These are phyloP conservation scores for Debaryomyces subglobosus DNA, from an alignment of 1,139 yeast species.

Conservation along the genomic window DNA sequence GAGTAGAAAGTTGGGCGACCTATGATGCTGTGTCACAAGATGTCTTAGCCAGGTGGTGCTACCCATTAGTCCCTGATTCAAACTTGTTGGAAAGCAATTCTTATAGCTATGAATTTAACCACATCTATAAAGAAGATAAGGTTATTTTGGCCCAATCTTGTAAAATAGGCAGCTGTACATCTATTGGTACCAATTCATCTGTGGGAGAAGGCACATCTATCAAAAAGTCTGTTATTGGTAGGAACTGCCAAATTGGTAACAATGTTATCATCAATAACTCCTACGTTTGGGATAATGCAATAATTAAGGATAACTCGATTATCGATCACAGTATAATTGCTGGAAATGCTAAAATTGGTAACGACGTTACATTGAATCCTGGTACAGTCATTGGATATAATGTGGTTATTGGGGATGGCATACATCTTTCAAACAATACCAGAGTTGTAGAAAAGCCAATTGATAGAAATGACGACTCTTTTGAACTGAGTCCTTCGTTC, in stretches of 20 bases:
- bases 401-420: slow-evolving; percentile 62
- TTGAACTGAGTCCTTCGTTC: slow-evolving; percentile 25
- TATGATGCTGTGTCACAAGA: slow-evolving; percentile 93
- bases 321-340: slow-evolving; percentile 74
- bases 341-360: slow-evolving; percentile 55
- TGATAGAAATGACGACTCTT: slow-evolving; percentile 27
- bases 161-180: slow-evolving; percentile 71
- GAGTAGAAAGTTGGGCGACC: slow-evolving; percentile 93
- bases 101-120: slow-evolving; percentile 78
- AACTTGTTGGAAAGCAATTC: slow-evolving; percentile 72
- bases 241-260: slow-evolving; percentile 80
- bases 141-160: slow-evolving; percentile 93
- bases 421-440: slow-evolving; percentile 49
- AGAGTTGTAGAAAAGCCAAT: slow-evolving; percentile 56
- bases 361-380: slow-evolving; percentile 53
- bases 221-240: slow-evolving; percentile 76
- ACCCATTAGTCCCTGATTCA: slow-evolving; percentile 88
- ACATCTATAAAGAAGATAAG: slow-evolving; percentile 81
- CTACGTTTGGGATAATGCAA: slow-evolving; percentile 84
- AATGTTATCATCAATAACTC: slow-evolving; percentile 72
- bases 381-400: slow-evolving; percentile 82
- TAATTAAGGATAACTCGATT: slow-evolving; percentile 64
- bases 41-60: slow-evolving; percentile 86
- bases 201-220: slow-evolving; percentile 63
- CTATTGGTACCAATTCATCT: slow-evolving; percentile 73